Base-by-base conservation (phyloP, 2,329 filamentous ascomycete species). In the Teratosphaeria pseudoeucalypti region DNA sequence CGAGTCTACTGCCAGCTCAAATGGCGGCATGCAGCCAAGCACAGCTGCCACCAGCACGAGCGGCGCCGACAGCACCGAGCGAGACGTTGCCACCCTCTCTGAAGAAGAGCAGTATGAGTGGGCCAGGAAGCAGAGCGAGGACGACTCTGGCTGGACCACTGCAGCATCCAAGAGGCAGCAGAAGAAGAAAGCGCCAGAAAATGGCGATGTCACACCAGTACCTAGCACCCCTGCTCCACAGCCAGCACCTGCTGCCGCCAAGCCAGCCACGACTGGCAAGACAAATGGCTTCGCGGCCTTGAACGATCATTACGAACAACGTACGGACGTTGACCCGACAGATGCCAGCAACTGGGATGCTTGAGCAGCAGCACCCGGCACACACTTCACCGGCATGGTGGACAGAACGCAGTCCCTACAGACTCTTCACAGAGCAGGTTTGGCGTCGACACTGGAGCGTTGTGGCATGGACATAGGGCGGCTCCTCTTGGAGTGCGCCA, bases 91-190 rank as follows among this genome's bases (percentile, higher is more conserved):
- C 52, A 72, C 75, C 56, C 81, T 80, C 16, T 81, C 81, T 3
- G 83, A 85, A 70, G 82, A 85, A 63, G 82, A 85, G 69, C 82
- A 86, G 71, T 73, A 85, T 68, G 78, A 79, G 54, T 73, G 81
- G 61, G 75, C 74, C 14, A 72, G 77, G 67, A 73, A 74, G 52
- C 72, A 81, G 55, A 78, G 72, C 56, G 75, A 77, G 56, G 73
- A 75, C 52, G 79, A 82, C 54, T 79, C 79, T 59, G 79, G 80
- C 57, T 86, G 84, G 84, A 84, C 80, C 63, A 82, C 82, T 10
- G 83, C 80, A 34, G 82, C 76, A 64, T 73, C 72, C 47, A 75
- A 76, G 68, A 85, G 85, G 76, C 75, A 76, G 63, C 79, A 81
- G 71, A 79, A 79, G 70, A 81, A 79, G 70, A 79, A 78, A 59